Percentiles rank a stretch among this genome's conserved stretches.
These are phyloP conservation scores for Heterobasidion occidentale DNA, from an alignment of 1,284 basidiomycete species.

Conservation along the genomic window DNA sequence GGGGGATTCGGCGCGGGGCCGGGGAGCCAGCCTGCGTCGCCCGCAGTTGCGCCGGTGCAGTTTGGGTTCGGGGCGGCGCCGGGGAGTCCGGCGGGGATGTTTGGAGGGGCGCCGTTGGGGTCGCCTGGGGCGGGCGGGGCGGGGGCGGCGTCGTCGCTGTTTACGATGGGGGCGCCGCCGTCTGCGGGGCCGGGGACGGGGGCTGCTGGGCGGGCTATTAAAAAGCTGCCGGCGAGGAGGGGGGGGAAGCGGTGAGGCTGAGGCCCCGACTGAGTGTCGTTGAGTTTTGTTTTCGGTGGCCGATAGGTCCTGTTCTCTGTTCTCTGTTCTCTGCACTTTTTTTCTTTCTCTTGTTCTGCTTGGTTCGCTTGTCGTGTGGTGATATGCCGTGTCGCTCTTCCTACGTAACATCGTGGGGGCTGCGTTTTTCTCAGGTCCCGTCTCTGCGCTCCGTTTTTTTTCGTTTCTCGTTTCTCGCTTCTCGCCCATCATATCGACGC, in stretches of 20 bases:
- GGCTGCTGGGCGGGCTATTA: slow-evolving; percentile 35
- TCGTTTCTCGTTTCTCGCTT: background rate
- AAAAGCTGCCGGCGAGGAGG: slow-evolving; percentile 38
- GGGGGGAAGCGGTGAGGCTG: slow-evolving; percentile 11
- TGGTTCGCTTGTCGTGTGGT: background rate
- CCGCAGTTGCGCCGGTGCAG: slow-evolving; percentile 15
- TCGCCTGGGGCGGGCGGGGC: slow-evolving; percentile 26
- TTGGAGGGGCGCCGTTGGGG: slow-evolving; percentile 7
- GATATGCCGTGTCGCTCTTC: background rate
- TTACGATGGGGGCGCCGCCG: slow-evolving; percentile 50
- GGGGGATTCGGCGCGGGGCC: slow-evolving; percentile 24
- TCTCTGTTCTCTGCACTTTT: background rate
- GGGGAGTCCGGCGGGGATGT: slow-evolving; percentile 16
- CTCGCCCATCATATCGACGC: background rate
- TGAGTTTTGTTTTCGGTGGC: background rate
- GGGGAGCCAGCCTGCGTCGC: slow-evolving; percentile 50
- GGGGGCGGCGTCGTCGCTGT: slow-evolving; percentile 31
- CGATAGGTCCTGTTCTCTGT: background rate
- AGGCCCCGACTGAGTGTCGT: background rate
- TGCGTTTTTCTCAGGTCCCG: background rate
- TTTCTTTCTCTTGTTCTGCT: slow-evolving; percentile 2
- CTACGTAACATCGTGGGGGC: background rate
- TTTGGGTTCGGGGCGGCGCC: slow-evolving; percentile 13
- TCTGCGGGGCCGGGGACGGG: slow-evolving; percentile 14
- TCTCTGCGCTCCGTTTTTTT: background rate